A percentile compares a stretch with the other conserved stretches of the same genome.
Evolutionary conservation across 164 flowering plant species (phyloP).

Genomic region (Protea cynaroides): DNA sequence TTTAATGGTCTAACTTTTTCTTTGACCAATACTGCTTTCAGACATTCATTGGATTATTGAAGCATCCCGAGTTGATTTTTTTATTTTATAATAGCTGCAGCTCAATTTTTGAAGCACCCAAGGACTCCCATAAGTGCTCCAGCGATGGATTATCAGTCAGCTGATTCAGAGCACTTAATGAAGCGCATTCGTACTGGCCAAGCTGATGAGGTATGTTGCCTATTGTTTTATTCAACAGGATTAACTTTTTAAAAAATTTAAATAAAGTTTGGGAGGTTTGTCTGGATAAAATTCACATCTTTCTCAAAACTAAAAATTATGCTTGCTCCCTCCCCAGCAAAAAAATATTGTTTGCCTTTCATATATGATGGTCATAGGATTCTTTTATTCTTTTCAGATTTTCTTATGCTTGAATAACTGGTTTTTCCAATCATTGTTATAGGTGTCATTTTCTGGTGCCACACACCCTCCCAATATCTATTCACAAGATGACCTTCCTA

Average conservation of each 20-base stretch:
- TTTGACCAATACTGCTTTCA: background rate
- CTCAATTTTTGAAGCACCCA: conserved; percentile 61
- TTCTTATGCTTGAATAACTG: no score
- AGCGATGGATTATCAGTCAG: conserved; percentile 64
- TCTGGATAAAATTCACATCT: no score
- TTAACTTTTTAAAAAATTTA: no score
- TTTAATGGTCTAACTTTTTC: background rate
- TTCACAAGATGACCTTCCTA: conserved; percentile 76
- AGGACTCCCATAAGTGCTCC: conserved; percentile 55
- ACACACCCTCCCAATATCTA: conserved; percentile 46
- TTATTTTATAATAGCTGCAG: conserved; percentile 20
- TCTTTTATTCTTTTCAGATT: no score
- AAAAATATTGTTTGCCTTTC: background rate
- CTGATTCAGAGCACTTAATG: conserved; percentile 65
- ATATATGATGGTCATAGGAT: background rate
- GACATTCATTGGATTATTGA: background rate
- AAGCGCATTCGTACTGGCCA: conserved; percentile 63
- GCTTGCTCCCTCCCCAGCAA: no score
- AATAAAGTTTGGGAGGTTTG: no score
- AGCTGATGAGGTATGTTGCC: conserved; percentile 55
- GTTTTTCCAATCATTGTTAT: background rate
- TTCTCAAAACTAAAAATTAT: no score
- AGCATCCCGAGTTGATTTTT: background rate
- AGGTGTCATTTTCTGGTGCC: conserved; percentile 63
- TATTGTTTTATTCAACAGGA: no score